Evolutionary conservation across 2,329 filamentous ascomycete genomes (phyloP).

Genomic region (Trichoderma citrinoviride): DNA sequence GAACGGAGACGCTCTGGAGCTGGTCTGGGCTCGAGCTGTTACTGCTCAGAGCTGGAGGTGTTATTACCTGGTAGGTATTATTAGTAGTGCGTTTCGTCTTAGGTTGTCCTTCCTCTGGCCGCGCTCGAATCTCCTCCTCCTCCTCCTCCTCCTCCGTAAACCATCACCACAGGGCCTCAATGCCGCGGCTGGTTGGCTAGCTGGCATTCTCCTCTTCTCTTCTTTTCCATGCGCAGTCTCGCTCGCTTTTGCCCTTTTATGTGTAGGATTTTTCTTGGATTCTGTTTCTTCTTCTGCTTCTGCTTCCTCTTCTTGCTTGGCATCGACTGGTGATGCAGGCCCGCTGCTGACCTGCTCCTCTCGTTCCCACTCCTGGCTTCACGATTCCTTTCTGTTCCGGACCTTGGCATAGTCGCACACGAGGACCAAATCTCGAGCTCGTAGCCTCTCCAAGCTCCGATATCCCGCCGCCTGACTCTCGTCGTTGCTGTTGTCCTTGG

Average conservation of each 20-base stretch:
- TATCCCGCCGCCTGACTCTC: not conserved
- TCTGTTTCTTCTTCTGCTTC: not conserved
- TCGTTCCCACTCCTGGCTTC: not conserved
- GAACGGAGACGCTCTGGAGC: slow-evolving; percentile 12
- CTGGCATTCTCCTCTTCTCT: not conserved
- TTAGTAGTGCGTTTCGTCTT: slow-evolving; percentile 18
- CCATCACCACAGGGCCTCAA: slow-evolving; percentile 15
- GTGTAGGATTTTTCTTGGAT: not conserved
- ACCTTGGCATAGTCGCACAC: not conserved
- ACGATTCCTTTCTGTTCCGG: not conserved
- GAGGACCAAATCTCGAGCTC: not conserved
- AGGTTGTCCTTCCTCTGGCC: slow-evolving; percentile 1
- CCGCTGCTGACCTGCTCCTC: not conserved
- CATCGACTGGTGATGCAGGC: not conserved
- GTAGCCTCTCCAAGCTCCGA: not conserved
- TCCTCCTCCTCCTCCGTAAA: slow-evolving; percentile 2
- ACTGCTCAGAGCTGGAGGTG: not conserved
- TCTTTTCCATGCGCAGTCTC: not conserved
- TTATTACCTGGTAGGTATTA: no score
- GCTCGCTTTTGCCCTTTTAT: not conserved
- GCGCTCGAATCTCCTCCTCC: slow-evolving; percentile 3
- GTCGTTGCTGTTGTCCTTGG: not conserved
- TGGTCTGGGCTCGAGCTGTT: slow-evolving; percentile 20
- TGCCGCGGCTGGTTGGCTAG: slow-evolving; percentile 15
- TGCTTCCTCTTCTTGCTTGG: not conserved